Evolutionary conservation across 176 grass and related monocot genomes (phyloP), one percentile per base, ranked within the genome.

Genomic region (Pontederia crassipes): DNA sequence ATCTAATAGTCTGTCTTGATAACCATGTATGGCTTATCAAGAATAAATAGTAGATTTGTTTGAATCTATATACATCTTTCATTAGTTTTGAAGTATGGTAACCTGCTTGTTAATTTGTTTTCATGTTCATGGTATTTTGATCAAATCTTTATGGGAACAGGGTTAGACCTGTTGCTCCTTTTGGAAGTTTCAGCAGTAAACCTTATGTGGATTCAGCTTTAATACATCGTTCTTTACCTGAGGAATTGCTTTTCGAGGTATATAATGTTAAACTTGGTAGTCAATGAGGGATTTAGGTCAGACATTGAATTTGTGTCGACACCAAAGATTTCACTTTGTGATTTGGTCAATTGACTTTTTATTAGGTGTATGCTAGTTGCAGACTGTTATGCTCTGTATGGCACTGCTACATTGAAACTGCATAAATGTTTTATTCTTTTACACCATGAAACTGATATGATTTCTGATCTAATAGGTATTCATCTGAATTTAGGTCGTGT

Each of bases 111-210:
- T 69, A 56, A 57, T 57, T 48, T 13, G 51, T 69, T 29, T 29
- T 12, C 10, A 27, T 12, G 10, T 74, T 13, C 66, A 28, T 65
- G 55, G 48, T 73, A 65, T 59, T 49, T 26, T 17, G 66, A n/a
- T 70, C 84, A 97, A 87, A 74, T 59, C 79, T 97, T 67, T 97
- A 97, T 72, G 92, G 87, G 40, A 81, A 88, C 77, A 83, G 93
- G 84, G 76, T 97, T 75, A 76, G 72, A 29, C 84, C 87, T 46
- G 70, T 88, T 17, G 61, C 71, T 45, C 79, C 84, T 17, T 88
- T 97, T 55, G 78, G 74, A 59, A 88, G 93, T 74, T 78, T 80
- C 58, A 88, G 73, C 60, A 76, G 74, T 69, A 77, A 69, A 63
- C 87, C 87, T 35, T 82, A 72, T 72, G 50, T 62, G 24, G 93